Evolutionary conservation across 495 filamentous ascomycete species (phyloP).

Genomic region (Ascobolus immersus): DNA sequence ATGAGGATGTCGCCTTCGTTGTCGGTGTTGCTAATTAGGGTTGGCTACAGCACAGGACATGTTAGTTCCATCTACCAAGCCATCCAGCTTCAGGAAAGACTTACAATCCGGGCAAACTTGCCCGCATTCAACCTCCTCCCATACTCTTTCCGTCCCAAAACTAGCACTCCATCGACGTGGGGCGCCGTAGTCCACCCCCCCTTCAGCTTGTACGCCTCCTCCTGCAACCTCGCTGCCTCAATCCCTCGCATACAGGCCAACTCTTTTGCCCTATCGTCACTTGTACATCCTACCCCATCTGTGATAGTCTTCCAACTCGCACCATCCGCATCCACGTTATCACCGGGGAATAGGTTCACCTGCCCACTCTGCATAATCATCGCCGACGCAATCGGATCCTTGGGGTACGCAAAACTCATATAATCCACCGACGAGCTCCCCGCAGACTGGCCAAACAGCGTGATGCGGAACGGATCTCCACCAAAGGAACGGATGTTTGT

Average conservation of each 20-base stretch:
- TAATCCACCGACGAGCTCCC: conserved; percentile 15
- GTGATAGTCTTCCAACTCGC: background rate
- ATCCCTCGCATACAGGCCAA: background rate
- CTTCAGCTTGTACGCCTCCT: background rate
- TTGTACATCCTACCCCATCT: background rate
- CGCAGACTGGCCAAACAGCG: conserved; percentile 30
- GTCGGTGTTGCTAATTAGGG: background rate
- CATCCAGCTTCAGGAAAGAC: background rate
- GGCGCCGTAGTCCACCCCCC: background rate
- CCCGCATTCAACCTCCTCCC: background rate
- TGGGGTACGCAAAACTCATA: background rate
- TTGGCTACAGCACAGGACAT: background rate
- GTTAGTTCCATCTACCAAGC: background rate
- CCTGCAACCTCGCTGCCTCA: background rate
- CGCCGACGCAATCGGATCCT: background rate
- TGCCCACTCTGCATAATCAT: background rate
- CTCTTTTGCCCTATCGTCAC: background rate
- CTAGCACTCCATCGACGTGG: background rate
- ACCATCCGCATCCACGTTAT: background rate
- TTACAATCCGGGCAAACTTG: background rate
- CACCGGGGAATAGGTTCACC: background rate
- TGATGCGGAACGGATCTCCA: conserved; percentile 34
- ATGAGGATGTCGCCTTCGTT: background rate
- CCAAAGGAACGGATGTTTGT: conserved; percentile 44
- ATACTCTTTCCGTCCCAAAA: background rate